A percentile compares a stretch with the other conserved stretches of the same genome.
phyloP scores from a whole-genome alignment of 2,329 filamentous ascomycete species.

The Periconia sp. region DNA sequence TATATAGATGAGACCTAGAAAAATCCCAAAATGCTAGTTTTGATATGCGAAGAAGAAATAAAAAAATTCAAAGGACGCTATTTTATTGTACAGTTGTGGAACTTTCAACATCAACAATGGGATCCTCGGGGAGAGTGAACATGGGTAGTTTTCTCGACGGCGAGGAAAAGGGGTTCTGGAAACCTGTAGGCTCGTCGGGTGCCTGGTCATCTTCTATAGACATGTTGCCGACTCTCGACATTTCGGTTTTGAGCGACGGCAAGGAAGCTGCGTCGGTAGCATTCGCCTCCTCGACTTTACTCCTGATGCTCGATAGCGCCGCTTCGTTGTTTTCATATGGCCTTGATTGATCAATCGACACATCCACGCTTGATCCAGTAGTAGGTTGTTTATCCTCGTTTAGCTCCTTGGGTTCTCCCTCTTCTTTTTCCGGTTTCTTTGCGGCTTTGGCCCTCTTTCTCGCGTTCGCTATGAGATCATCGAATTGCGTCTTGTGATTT shows the following conservation, averaged over 20 bases:
- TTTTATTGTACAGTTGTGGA: slow-evolving; percentile 24
- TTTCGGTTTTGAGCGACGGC: slow-evolving; percentile 14
- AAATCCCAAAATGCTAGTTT: neutral
- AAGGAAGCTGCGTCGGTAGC: slow-evolving; percentile 8
- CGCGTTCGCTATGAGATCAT: slow-evolving; percentile 78
- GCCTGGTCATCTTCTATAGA: neutral
- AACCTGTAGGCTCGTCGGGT: slow-evolving; percentile 9
- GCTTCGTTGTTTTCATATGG: slow-evolving; percentile 32
- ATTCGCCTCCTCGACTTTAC: slow-evolving; percentile 29
- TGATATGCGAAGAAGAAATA: neutral
- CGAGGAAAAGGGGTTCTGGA: slow-evolving; percentile 29
- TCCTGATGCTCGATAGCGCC: slow-evolving; percentile 25
- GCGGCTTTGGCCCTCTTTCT: slow-evolving; percentile 55
- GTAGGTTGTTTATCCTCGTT: neutral
- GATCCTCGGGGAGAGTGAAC: slow-evolving; percentile 50
- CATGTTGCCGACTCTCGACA: slow-evolving; percentile 1
- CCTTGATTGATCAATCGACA: no score
- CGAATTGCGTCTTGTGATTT: slow-evolving; percentile 77
- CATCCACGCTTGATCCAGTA: no score
- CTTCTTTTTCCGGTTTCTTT: slow-evolving; percentile 19
- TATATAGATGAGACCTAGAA: no score
- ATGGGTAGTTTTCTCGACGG: slow-evolving; percentile 48
- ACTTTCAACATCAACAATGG: slow-evolving; percentile 48
- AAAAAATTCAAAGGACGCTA: neutral
- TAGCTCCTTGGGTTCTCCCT: slow-evolving; percentile 1